Base-by-base conservation (phyloP, 75 land plant species). In the Selaginella tamariscina region DNA sequence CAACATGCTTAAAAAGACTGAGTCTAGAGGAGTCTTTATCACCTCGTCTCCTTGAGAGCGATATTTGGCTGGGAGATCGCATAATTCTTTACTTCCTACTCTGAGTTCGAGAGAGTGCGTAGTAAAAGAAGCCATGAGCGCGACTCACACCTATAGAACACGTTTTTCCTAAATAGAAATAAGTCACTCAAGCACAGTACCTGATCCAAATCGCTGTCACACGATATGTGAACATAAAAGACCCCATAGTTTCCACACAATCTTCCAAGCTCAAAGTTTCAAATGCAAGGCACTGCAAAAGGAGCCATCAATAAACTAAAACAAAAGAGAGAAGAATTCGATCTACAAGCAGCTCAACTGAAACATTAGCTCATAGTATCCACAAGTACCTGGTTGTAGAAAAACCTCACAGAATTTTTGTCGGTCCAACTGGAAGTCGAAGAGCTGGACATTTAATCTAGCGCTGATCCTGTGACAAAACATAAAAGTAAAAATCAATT, bases 21-120 rank as follows among this genome's bases (percentile, higher is more conserved):
- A 5, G 49, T 5, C 49, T 39, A 39, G 49, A 39, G 49, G 49
- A 39, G 15, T 39, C 49, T 39, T 39, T 39, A 39, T 39, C 49
- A 39, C 49, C 49, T 39, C 49, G 49, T 39, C 49, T 39, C 49
- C 49, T 39, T 39, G 49, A 39, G 49, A 39, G 49, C 49, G 49
- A 39, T 39, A 15, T 39, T 39, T 39, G 5, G 49, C 49, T 39
- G 49, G 49, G 49, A 39, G 49, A 39, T 39, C 49, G 49, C 49
- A 39, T 39, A 39, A 39, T 39, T 39, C 49, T 39, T 39, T 39
- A 39, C 49, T 39, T 39, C 49, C 49, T 39, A 39, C 49, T 39
- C 49, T 39, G n/a, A n/a, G n/a, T n/a, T n/a, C n/a, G n/a, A n/a
- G n/a, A 39, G 49, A 39, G 15, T 39, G 49, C 49, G 49, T 39